A percentile compares a stretch with the other conserved stretches of the same genome.
Evolutionary conservation across 345 rosid species (phyloP).

Genomic region (Populus simonii): DNA sequence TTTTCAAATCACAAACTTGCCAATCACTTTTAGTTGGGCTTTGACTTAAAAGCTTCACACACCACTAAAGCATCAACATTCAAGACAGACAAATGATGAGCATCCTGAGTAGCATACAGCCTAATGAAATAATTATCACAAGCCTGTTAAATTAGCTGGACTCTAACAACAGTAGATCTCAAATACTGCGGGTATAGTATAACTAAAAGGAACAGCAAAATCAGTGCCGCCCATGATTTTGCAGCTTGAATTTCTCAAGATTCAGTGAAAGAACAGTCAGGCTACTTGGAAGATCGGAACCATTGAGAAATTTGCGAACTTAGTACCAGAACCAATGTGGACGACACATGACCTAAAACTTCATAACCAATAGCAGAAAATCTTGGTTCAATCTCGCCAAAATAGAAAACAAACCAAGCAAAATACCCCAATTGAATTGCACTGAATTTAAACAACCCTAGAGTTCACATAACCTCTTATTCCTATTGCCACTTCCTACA

Average conservation of each 20-base stretch:
- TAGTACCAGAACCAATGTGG: neutral
- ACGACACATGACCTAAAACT: neutral
- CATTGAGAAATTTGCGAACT: neutral
- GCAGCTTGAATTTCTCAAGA: neutral
- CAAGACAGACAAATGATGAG: neutral
- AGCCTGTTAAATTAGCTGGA: neutral
- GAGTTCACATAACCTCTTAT: neutral
- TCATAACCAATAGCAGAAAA: neutral
- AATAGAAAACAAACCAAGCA: neutral
- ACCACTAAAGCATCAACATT: neutral
- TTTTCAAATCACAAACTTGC: neutral
- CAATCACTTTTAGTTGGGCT: neutral
- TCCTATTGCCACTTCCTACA: neutral
- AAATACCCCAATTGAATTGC: neutral
- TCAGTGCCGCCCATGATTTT: neutral
- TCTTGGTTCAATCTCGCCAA: neutral
- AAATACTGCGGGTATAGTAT: neutral
- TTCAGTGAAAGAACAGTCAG: neutral
- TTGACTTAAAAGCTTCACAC: conserved; percentile 5
- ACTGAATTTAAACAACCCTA: neutral
- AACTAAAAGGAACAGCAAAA: neutral
- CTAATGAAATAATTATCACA: neutral
- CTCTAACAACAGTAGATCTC: neutral
- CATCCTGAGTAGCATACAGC: neutral
- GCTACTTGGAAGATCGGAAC: neutral